phyloP scores from a whole-genome alignment of 768 basidiomycete genomes.

The Agrocybe pediades region DNA sequence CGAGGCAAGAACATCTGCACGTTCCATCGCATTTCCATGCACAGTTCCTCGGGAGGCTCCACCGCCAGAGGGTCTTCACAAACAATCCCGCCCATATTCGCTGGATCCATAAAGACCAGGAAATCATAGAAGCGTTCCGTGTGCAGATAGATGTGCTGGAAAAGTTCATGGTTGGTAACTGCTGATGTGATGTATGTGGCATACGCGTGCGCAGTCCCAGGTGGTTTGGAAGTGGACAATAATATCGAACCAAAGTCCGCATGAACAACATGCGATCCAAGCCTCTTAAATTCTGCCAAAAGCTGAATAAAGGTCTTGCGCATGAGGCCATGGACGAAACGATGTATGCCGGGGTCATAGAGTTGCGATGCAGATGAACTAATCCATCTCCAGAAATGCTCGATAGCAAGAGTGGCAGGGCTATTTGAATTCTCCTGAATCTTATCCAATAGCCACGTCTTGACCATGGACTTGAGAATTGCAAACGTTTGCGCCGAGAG shows the following conservation, averaged over 20 bases:
- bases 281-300: slow-evolving; percentile 92
- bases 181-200: slow-evolving; percentile 94
- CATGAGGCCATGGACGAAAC: slow-evolving; percentile 95
- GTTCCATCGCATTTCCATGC: slow-evolving; percentile 90
- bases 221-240: slow-evolving; percentile 93
- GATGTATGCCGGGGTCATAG: slow-evolving; percentile 91
- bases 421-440: slow-evolving; percentile 67
- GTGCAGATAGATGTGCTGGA: slow-evolving; percentile 88
- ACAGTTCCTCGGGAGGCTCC: slow-evolving; percentile 68
- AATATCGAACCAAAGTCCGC: slow-evolving; percentile 92
- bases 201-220: slow-evolving; percentile 93
- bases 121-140: slow-evolving; percentile 93
- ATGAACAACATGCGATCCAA: slow-evolving; percentile 91
- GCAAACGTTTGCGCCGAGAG: slow-evolving; percentile 86
- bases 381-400: slow-evolving; percentile 99
- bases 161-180: slow-evolving; percentile 91
- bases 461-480: slow-evolving; percentile 86
- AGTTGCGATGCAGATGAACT: slow-evolving; percentile 82
- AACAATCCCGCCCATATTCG: slow-evolving; percentile 89
- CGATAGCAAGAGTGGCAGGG: slow-evolving; percentile 71
- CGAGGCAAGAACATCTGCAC: slow-evolving; percentile 87
- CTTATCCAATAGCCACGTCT: slow-evolving; percentile 88
- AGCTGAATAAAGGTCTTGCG: slow-evolving; percentile 97
- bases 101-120: slow-evolving; percentile 92
- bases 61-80: slow-evolving; percentile 76